These are phyloP conservation scores for Diaporthe longicolla DNA, from an alignment of 2,329 filamentous ascomycete species.

Conservation along the genomic window DNA sequence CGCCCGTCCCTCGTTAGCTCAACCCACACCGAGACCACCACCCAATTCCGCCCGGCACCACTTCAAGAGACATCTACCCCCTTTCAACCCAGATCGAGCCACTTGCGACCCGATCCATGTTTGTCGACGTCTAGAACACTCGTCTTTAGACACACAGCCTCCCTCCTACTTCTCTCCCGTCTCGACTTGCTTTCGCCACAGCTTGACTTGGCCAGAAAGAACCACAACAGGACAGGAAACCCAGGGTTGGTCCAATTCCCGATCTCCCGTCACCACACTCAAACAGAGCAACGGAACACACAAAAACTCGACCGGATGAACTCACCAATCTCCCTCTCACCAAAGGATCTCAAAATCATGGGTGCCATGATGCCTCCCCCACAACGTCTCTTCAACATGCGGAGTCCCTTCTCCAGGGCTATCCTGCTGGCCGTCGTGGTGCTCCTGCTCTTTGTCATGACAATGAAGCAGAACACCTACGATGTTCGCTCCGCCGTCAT, in stretches of 20 bases:
- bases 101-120: slow-evolving; percentile 22
- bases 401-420: slow-evolving; percentile 62
- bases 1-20: slow-evolving; percentile 37
- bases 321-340: slow-evolving; percentile 40
- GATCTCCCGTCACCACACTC: slow-evolving; percentile 32
- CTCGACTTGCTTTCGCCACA: slow-evolving; percentile 22
- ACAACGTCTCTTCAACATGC: slow-evolving; percentile 63
- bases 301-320: slow-evolving; percentile 41
- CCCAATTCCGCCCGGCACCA: not conserved
- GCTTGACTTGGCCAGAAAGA: slow-evolving; percentile 33
- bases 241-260: slow-evolving; percentile 40
- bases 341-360: slow-evolving; percentile 44
- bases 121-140: slow-evolving; percentile 30
- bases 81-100: slow-evolving; percentile 27
- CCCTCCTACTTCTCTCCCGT: not conserved
- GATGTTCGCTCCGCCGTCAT: slow-evolving; percentile 59
- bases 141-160: not conserved
- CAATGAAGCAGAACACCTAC: slow-evolving; percentile 58
- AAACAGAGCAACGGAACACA: slow-evolving; percentile 16
- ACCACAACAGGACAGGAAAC: slow-evolving; percentile 30
- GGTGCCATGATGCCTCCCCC: slow-evolving; percentile 44
- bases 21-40: slow-evolving; percentile 25
- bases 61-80: slow-evolving; percentile 5
- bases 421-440: slow-evolving; percentile 60
- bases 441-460: slow-evolving; percentile 58